These are phyloP conservation scores for Musa itinerans DNA, from an alignment of 176 grass and related monocot species.

Conservation along the genomic window DNA sequence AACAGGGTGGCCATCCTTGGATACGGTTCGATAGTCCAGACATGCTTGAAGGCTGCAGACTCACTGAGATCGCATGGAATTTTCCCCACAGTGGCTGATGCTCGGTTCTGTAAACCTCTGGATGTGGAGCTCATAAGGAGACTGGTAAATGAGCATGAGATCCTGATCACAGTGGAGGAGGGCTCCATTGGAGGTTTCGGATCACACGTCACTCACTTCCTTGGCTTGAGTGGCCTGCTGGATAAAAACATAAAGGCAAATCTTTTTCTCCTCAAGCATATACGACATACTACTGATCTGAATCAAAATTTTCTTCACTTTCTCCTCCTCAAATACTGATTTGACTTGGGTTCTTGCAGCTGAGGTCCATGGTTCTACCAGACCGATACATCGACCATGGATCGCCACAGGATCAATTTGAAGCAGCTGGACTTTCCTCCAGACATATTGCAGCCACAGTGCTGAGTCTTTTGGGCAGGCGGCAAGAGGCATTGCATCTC, in stretches of 20 bases:
- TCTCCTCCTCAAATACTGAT: slow-evolving; percentile 4
- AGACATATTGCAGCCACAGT: slow-evolving; percentile 69
- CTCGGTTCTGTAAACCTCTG: slow-evolving; percentile 87
- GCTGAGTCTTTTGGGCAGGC: slow-evolving; percentile 64
- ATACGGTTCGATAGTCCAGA: slow-evolving; percentile 77
- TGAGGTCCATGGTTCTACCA: slow-evolving; percentile 84
- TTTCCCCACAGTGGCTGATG: slow-evolving; percentile 63
- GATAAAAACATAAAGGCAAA: slow-evolving; percentile 75
- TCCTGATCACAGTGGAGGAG: slow-evolving; percentile 78
- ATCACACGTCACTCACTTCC: slow-evolving; percentile 71
- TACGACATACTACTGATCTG: neutral
- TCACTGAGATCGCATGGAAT: slow-evolving; percentile 51
- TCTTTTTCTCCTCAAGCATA: neutral
- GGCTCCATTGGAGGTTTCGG: slow-evolving; percentile 82
- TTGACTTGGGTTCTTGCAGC: slow-evolving; percentile 31
- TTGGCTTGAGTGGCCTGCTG: slow-evolving; percentile 59
- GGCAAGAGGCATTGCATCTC: slow-evolving; percentile 59
- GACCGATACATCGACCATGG: slow-evolving; percentile 92
- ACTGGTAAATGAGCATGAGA: slow-evolving; percentile 66
- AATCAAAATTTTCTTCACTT: neutral
- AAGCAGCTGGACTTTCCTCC: slow-evolving; percentile 73
- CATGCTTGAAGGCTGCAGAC: slow-evolving; percentile 62
- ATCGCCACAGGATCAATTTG: slow-evolving; percentile 61
- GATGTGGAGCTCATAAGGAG: slow-evolving; percentile 49
- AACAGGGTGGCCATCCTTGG: slow-evolving; percentile 62